These are phyloP conservation scores for Verticillium klebahnii DNA, from an alignment of 2,329 filamentous ascomycete genomes.

Conservation along the genomic window DNA sequence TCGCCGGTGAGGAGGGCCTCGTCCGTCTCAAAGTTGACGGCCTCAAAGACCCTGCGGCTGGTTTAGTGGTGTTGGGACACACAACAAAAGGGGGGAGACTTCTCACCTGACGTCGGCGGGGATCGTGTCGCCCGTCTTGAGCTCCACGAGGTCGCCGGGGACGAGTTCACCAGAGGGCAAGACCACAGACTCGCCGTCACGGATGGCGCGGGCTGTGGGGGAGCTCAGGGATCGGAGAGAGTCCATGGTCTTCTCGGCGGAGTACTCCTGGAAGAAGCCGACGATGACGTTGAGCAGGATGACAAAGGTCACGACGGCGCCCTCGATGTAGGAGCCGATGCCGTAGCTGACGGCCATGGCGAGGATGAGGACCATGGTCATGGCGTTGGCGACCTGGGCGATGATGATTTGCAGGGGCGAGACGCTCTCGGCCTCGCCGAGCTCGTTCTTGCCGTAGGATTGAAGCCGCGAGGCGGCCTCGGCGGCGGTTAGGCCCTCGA, in stretches of 20 bases:
- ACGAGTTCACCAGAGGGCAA: slow-evolving; percentile 51
- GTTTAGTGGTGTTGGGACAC: no score
- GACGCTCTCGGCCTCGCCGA: slow-evolving; percentile 52
- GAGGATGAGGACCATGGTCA: slow-evolving; percentile 56
- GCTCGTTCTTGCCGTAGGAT: slow-evolving; percentile 54
- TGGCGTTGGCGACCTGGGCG: slow-evolving; percentile 59
- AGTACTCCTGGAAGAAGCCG: slow-evolving; percentile 51
- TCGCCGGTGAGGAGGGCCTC: slow-evolving; percentile 61
- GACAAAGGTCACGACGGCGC: slow-evolving; percentile 47
- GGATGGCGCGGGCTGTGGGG: slow-evolving; percentile 44
- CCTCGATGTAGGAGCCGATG: slow-evolving; percentile 50
- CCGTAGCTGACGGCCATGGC: slow-evolving; percentile 49
- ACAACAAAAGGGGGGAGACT: neutral
- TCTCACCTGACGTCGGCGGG: slow-evolving; percentile 33
- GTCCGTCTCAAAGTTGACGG: slow-evolving; percentile 43
- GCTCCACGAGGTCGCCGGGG: slow-evolving; percentile 53
- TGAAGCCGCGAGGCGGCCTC: slow-evolving; percentile 48
- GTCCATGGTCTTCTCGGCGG: slow-evolving; percentile 52
- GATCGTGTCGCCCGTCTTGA: slow-evolving; percentile 42
- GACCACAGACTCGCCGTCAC: slow-evolving; percentile 43
- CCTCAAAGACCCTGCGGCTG: slow-evolving; percentile 35
- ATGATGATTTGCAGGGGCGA: slow-evolving; percentile 54
- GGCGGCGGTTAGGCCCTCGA: slow-evolving; percentile 47
- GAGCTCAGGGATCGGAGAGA: slow-evolving; percentile 45
- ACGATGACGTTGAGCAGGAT: slow-evolving; percentile 48